These are phyloP conservation scores for Carex sylvatica DNA, from an alignment of 202 grass and related monocot genomes.

Conservation along the genomic window DNA sequence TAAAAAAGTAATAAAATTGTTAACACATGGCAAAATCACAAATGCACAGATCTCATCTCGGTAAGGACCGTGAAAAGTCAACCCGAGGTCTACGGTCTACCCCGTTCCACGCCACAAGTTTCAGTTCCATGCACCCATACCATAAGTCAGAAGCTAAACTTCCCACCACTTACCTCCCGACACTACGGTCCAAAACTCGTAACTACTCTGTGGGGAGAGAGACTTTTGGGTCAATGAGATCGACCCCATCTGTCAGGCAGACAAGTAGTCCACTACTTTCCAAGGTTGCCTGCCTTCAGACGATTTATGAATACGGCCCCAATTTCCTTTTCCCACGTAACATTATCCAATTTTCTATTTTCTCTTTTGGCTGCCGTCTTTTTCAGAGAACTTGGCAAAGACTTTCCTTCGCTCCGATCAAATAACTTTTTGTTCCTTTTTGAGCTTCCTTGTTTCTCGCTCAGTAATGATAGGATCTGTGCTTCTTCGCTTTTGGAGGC, in stretches of 20 bases:
- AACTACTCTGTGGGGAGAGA: not conserved
- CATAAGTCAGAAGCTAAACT: no score
- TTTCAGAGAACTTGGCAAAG: not conserved
- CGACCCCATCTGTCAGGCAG: not conserved
- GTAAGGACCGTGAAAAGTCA: no score
- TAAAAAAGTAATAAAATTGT: no score
- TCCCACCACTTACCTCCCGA: no score
- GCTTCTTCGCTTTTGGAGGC: not conserved
- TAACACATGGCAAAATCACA: no score
- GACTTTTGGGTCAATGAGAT: not conserved
- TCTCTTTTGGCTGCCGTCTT: not conserved
- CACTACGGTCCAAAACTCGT: not conserved
- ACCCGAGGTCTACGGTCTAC: no score
- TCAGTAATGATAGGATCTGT: not conserved
- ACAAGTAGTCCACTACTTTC: not conserved
- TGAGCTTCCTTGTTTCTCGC: not conserved
- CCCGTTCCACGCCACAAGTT: no score
- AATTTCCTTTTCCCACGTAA: not conserved
- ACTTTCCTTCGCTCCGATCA: constrained; percentile 13
- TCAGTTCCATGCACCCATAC: no score
- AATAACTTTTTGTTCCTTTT: not conserved
- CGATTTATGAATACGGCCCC: not conserved
- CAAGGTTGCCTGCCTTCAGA: not conserved
- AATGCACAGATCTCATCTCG: no score
- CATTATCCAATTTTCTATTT: not conserved